Evolutionary conservation across 1,284 basidiomycete species (phyloP).

Genomic region (Kalmanozyma brasiliensis): DNA sequence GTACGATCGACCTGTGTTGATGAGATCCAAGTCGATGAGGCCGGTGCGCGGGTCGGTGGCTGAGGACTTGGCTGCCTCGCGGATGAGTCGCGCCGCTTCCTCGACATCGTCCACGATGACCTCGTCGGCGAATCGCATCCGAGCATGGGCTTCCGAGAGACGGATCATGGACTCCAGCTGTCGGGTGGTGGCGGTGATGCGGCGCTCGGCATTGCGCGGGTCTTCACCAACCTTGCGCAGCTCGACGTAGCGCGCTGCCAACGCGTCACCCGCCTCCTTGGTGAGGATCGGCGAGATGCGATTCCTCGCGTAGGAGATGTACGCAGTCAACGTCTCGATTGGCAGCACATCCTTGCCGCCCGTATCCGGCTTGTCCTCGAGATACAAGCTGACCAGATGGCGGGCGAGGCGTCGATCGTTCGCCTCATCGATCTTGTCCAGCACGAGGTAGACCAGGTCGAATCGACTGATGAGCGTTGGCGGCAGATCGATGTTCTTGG

Average conservation of each 20-base stretch:
- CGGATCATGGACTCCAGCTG: conserved; percentile 98
- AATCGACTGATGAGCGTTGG: conserved; percentile 98
- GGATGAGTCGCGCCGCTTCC: conserved; percentile 91
- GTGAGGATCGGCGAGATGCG: conserved; percentile 89
- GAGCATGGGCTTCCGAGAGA: conserved; percentile 93
- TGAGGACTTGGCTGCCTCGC: conserved; percentile 87
- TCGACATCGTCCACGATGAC: conserved; percentile 88
- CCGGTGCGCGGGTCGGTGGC: conserved; percentile 86
- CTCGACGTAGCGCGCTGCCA: conserved; percentile 89
- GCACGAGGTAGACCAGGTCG: conserved; percentile 94
- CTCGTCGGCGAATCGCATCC: conserved; percentile 87
- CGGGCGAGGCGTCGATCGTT: conserved; percentile 89
- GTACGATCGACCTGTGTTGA: conserved; percentile 90
- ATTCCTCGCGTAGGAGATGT: conserved; percentile 92
- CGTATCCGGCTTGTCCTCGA: conserved; percentile 85
- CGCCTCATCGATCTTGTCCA: conserved; percentile 88
- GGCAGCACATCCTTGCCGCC: conserved; percentile 81
- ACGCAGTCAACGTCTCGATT: conserved; percentile 87
- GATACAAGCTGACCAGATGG: conserved; percentile 90
- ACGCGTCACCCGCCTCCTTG: conserved; percentile 83
- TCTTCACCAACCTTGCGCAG: conserved; percentile 89
- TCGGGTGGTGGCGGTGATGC: conserved; percentile 96
- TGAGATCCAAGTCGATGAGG: conserved; percentile 93
- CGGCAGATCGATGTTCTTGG: conserved; percentile 77
- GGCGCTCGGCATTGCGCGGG: conserved; percentile 80